Base-by-base conservation (phyloP, 163 green algal species). In the Prototheca cutis region DNA sequence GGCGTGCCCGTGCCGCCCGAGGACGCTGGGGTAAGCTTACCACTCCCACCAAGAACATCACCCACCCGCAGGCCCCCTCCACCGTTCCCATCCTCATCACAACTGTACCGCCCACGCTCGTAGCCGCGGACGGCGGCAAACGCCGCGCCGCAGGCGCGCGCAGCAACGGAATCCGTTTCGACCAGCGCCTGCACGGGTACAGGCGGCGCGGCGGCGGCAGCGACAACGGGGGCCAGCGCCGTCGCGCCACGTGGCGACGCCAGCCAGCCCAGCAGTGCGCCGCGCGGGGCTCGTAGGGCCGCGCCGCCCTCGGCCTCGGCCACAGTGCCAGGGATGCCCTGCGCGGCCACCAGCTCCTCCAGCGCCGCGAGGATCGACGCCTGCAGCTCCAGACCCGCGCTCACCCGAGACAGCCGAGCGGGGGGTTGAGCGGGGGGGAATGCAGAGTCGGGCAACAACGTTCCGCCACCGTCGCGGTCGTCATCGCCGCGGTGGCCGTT, bases 71-170 rank as follows among this genome's bases (percentile, higher is more conserved):
- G n/a, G n/a, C n/a, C n/a, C n/a, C n/a, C n/a, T n/a, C n/a, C n/a
- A n/a, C n/a, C n/a, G n/a, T n/a, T n/a, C n/a, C n/a, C n/a, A n/a
- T n/a, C n/a, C n/a, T n/a, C n/a, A n/a, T n/a, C n/a, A n/a, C n/a
- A n/a, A n/a, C n/a, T n/a, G n/a, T n/a, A n/a, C n/a, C 13, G 40
- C 24, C 25, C 31, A 6, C 30, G 21, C 39, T 54, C 59, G 63
- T 72, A 48, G 23, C 42, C 59, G 40, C 66, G 67, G 45, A 90
- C 79, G 28, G 75, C 79, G 21, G 57, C 67, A 58, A 86, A 87
- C 3, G 83, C 83, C 36, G 84, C 75, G 48, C 59, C 66, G 63
- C 83, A 90, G 42, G 75, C 75, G 56, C 61, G 61, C 51, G 77
- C 75, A 6, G 75, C 62, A 3, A 62, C 70, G 27, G 72, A 65